Conservation (phyloP, 257 asterid species). For the Fraxinus excelsior region DNA sequence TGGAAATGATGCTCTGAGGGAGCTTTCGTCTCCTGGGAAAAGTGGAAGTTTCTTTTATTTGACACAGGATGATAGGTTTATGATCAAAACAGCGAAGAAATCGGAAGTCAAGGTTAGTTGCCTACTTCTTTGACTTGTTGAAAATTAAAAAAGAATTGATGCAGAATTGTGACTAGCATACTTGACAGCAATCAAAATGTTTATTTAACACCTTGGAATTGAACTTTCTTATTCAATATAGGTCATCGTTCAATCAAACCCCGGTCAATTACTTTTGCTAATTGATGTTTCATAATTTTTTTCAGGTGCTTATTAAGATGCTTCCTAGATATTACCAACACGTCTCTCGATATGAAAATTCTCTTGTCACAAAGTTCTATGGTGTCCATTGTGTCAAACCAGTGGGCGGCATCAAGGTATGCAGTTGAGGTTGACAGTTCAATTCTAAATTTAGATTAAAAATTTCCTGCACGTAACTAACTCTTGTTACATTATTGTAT, state of each 20-base stretch:
- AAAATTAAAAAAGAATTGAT: neutral
- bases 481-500: neutral
- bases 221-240: slow-evolving; percentile 22
- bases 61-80: slow-evolving; percentile 68
- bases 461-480: slow-evolving; percentile 14
- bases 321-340: slow-evolving; percentile 64
- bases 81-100: slow-evolving; percentile 71
- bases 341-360: slow-evolving; percentile 55
- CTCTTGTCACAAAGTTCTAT: slow-evolving; percentile 65
- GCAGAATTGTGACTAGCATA: neutral
- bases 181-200: neutral
- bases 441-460: neutral
- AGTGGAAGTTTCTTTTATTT: slow-evolving; percentile 73
- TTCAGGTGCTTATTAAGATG: slow-evolving; percentile 78
- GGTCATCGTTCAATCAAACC: neutral
- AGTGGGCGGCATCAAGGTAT: slow-evolving; percentile 67
- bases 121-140: slow-evolving; percentile 25
- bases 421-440: neutral
- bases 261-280: slow-evolving; percentile 1
- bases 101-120: slow-evolving; percentile 70
- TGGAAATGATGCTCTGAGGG: slow-evolving; percentile 65
- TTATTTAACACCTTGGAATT: neutral
- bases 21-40: slow-evolving; percentile 72
- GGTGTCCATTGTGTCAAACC: slow-evolving; percentile 81
- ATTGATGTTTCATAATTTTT: slow-evolving; percentile 21